Percentiles rank a stretch among this genome's conserved stretches.
These are phyloP conservation scores for Pyrenophora graminea DNA, from an alignment of 2,329 filamentous ascomycete genomes.

Conservation along the genomic window DNA sequence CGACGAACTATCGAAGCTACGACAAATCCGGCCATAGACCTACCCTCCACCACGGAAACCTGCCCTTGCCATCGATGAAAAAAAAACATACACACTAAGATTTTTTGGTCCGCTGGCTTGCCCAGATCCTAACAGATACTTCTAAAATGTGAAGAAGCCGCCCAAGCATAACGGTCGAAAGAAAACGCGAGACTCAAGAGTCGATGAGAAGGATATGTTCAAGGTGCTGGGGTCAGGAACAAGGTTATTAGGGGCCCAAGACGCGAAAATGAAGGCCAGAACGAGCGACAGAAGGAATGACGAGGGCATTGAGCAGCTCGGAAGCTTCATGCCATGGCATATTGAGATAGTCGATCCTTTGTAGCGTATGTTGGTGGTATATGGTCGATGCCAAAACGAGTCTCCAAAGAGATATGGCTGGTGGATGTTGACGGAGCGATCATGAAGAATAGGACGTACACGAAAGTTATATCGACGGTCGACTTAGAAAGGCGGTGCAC, in stretches of 20 bases:
- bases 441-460: slow-evolving; percentile 38
- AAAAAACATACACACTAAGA: slow-evolving; percentile 32
- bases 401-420: slow-evolving; percentile 25
- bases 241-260: slow-evolving; percentile 26
- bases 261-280: slow-evolving; percentile 15
- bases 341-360: slow-evolving; percentile 18
- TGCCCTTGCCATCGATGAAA: slow-evolving; percentile 33
- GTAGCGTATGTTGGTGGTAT: slow-evolving; percentile 21
- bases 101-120: slow-evolving; percentile 19
- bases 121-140: slow-evolving; percentile 37
- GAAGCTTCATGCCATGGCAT: slow-evolving; percentile 10
- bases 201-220: slow-evolving; percentile 28
- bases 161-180: slow-evolving; percentile 15
- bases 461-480: slow-evolving; percentile 18
- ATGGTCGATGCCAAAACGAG: slow-evolving; percentile 25
- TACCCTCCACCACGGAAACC: slow-evolving; percentile 24
- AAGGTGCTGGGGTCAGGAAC: slow-evolving; percentile 19
- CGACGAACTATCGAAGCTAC: slow-evolving; percentile 32
- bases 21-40: slow-evolving; percentile 29
- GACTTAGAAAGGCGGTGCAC: slow-evolving; percentile 1
- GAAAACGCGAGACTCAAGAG: slow-evolving; percentile 14
- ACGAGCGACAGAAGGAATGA: slow-evolving; percentile 23
- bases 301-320: slow-evolving; percentile 1
- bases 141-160: slow-evolving; percentile 28
- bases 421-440: slow-evolving; percentile 34